Percentiles rank a stretch among this genome's conserved stretches.
phyloP scores from a whole-genome alignment of 176 grass and related monocot genomes.

The Musa acuminata region DNA sequence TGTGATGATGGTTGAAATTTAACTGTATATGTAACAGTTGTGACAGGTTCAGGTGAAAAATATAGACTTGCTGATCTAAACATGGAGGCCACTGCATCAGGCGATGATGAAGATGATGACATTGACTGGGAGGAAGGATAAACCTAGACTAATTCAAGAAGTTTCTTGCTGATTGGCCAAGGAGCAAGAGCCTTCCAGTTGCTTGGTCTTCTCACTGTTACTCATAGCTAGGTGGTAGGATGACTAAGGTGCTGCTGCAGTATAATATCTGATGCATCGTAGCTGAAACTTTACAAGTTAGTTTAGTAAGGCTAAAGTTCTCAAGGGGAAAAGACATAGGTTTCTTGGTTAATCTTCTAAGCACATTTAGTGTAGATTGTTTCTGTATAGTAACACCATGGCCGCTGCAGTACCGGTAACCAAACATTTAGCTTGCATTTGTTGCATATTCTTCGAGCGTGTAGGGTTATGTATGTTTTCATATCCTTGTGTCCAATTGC shows the following conservation, averaged over 20 bases:
- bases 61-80: slow-evolving; percentile 78
- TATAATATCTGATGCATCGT: neutral
- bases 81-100: slow-evolving; percentile 61
- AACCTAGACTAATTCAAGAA: neutral
- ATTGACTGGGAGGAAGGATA: slow-evolving; percentile 78
- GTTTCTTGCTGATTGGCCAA: neutral
- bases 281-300: neutral
- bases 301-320: neutral
- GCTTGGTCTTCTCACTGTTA: neutral
- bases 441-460: too few relatives aligned
- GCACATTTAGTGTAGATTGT: neutral
- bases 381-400: neutral
- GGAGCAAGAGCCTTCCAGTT: neutral
- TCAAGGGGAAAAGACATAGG: neutral
- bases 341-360: neutral
- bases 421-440: neutral
- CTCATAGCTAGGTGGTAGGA: neutral
- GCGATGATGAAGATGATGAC: slow-evolving; percentile 73
- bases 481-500: too few relatives aligned
- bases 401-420: neutral
- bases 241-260: neutral
- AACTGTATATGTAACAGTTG: slow-evolving; percentile 15
- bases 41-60: slow-evolving; percentile 37
- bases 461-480: too few relatives aligned
- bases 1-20: slow-evolving; percentile 4